A percentile compares a stretch with the other conserved stretches of the same genome.
phyloP scores from a whole-genome alignment of 163 green algal species.

The Volvox carteri region DNA sequence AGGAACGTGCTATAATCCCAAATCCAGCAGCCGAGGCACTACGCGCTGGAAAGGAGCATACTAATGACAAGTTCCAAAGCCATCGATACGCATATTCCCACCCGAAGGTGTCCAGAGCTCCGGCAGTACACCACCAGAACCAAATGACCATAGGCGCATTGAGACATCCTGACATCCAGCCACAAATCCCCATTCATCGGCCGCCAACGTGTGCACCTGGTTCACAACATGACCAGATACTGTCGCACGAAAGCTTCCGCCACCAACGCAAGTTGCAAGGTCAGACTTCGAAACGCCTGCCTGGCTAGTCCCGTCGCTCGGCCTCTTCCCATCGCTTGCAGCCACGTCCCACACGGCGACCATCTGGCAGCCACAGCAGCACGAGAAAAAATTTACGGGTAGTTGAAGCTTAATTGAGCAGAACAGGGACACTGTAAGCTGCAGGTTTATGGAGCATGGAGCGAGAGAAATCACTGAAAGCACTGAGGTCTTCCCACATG shows the following conservation, averaged over 20 bases:
- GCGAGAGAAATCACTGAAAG: too few species aligned
- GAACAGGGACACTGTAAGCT: too few species aligned
- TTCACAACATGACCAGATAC: background rate
- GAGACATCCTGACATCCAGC: constrained; percentile 23
- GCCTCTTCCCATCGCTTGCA: background rate
- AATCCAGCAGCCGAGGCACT: too few species aligned
- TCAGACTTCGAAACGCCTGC: background rate
- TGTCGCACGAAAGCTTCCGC: background rate
- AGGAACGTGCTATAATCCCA: too few species aligned
- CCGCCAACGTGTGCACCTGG: constrained; percentile 27
- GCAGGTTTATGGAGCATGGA: too few species aligned
- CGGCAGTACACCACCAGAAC: background rate
- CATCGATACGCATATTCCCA: background rate
- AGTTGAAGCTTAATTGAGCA: too few species aligned
- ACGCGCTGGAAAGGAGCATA: too few species aligned
- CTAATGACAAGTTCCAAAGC: background rate
- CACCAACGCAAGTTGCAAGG: background rate
- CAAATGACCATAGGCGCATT: constrained; percentile 14
- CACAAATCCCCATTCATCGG: constrained; percentile 36
- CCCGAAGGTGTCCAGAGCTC: background rate
- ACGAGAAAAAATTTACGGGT: too few species aligned
- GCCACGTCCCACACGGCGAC: constrained; percentile 23
- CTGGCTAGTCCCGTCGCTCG: background rate
- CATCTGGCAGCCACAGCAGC: background rate
- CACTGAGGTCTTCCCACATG: too few species aligned